Percentiles rank a stretch among this genome's conserved stretches.
Conservation (phyloP, 2,329 filamentous ascomycete genomes). For the Xylariaceae sp. region DNA sequence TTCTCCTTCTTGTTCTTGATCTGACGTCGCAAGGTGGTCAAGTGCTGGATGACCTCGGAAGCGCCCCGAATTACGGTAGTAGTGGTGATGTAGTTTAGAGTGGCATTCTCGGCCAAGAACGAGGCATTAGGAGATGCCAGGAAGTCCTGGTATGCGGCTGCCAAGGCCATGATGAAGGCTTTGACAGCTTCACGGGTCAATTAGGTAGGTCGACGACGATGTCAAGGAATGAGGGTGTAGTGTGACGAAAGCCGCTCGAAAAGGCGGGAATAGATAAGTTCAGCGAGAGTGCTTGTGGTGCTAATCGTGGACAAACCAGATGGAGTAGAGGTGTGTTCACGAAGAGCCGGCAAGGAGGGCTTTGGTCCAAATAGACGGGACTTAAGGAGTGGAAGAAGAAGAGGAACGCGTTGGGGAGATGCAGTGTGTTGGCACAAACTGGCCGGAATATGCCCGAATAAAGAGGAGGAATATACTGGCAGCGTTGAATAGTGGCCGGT, state of each 20-base stretch:
- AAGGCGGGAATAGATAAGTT: neutral
- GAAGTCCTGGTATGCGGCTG: conserved; percentile 64
- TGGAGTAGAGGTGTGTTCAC: neutral
- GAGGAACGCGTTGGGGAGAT: no score
- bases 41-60: conserved; percentile 76
- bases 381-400: neutral
- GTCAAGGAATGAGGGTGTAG: neutral
- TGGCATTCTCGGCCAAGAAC: conserved; percentile 59
- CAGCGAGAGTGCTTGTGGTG: neutral
- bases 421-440: no score
- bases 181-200: conserved; percentile 2
- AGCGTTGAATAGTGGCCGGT: conserved; percentile 1
- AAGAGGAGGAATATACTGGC: neutral
- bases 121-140: conserved; percentile 60
- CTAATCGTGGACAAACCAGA: no score
- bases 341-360: neutral
- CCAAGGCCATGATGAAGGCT: conserved; percentile 41
- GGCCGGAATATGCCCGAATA: no score
- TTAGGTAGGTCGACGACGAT: conserved; percentile 2
- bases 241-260: neutral
- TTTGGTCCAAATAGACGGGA: neutral
- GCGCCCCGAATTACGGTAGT: conserved; percentile 67
- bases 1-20: conserved; percentile 80
- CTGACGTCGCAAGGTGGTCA: conserved; percentile 63
- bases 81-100: conserved; percentile 85